These are phyloP conservation scores for Sphaceloma murrayae DNA, from an alignment of 2,329 filamentous ascomycete genomes.

Conservation along the genomic window DNA sequence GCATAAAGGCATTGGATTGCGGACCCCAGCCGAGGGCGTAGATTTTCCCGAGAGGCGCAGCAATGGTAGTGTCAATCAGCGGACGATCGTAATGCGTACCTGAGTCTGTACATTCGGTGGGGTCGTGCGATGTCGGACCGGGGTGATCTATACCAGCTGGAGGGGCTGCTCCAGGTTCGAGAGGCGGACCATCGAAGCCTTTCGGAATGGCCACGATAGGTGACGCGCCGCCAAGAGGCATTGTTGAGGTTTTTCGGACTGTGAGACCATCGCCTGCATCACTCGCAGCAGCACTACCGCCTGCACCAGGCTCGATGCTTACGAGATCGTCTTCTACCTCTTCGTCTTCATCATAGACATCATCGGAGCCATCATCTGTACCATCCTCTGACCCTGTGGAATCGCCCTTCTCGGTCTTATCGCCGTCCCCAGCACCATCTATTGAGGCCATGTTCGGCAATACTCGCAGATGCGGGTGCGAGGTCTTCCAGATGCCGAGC, in stretches of 20 bases:
- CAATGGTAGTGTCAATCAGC: conserved; percentile 75
- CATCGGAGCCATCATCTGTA: conserved; percentile 57
- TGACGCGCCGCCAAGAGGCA: conserved; percentile 29
- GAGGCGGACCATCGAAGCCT: conserved; percentile 28
- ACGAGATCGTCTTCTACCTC: conserved; percentile 58
- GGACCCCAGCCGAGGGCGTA: conserved; percentile 83
- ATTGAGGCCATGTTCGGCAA: conserved; percentile 81
- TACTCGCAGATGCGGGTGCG: conserved; percentile 82
- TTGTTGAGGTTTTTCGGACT: conserved; percentile 62
- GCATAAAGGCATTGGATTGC: conserved; percentile 69
- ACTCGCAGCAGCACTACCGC: conserved; percentile 44
- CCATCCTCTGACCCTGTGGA: conserved; percentile 42
- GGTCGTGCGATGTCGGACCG: conserved; percentile 67
- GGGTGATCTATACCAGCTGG: conserved; percentile 57
- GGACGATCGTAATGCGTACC: conserved; percentile 74
- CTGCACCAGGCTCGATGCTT: conserved; percentile 47
- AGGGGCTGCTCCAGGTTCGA: conserved; percentile 31
- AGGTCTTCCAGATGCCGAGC: conserved; percentile 96
- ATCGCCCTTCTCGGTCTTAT: conserved; percentile 81
- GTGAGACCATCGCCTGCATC: conserved; percentile 41
- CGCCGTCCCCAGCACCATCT: conserved; percentile 65
- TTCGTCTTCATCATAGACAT: conserved; percentile 70
- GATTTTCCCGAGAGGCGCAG: conserved; percentile 82
- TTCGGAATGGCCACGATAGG: conserved; percentile 30
- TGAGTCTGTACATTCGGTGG: conserved; percentile 76